These are phyloP conservation scores for Talaromyces stipitatus DNA, from an alignment of 495 filamentous ascomycete genomes.

Conservation along the genomic window DNA sequence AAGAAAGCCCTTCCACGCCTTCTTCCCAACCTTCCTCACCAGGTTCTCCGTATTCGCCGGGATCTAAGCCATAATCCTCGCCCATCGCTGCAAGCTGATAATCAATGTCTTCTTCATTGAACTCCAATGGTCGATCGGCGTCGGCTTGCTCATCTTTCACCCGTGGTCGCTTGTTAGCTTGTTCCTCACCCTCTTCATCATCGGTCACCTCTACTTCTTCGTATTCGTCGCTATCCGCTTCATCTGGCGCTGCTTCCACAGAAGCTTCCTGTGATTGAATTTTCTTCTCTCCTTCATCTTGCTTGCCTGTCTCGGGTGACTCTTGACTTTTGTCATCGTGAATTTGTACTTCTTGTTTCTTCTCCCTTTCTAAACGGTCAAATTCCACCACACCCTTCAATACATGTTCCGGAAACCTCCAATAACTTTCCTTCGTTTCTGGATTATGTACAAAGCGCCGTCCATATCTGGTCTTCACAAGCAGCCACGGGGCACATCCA, in stretches of 20 bases:
- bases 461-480: conserved; percentile 84
- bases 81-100: conserved; percentile 86
- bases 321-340: background rate
- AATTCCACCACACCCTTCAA: conserved; percentile 71
- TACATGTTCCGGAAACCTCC: conserved; percentile 81
- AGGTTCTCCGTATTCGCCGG: conserved; percentile 62
- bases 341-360: conserved; percentile 33
- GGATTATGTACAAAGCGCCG: conserved; percentile 84
- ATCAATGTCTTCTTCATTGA: conserved; percentile 91
- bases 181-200: conserved; percentile 46
- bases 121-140: conserved; percentile 64
- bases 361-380: conserved; percentile 48
- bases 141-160: conserved; percentile 47
- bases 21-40: conserved; percentile 62
- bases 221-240: conserved; percentile 57
- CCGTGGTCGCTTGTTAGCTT: conserved; percentile 57
- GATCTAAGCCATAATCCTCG: conserved; percentile 63
- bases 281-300: background rate
- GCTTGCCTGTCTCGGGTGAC: background rate
- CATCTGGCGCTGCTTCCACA: conserved; percentile 11
- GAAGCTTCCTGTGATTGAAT: conserved; percentile 2
- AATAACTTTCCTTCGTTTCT: conserved; percentile 78
- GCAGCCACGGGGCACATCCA: conserved; percentile 78
- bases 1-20: conserved; percentile 55
- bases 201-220: conserved; percentile 87